Evolutionary conservation across 2,329 filamentous ascomycete species (phyloP).

Genomic region (Xylariomycetidae sp.): DNA sequence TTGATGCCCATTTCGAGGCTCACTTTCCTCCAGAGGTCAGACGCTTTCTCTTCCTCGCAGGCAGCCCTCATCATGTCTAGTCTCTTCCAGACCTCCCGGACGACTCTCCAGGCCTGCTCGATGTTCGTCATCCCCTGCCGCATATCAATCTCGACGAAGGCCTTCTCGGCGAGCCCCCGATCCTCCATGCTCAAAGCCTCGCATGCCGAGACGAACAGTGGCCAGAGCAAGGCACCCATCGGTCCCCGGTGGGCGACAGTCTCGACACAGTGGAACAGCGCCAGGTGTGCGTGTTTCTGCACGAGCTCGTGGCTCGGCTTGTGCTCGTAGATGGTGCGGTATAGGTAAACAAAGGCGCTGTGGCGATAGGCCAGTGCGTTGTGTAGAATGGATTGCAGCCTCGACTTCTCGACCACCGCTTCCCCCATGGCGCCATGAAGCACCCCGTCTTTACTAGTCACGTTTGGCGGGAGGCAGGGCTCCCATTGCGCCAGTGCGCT

Average conservation of each 20-base stretch:
- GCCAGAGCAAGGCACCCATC: constrained; percentile 61
- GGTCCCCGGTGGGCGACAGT: constrained; percentile 53
- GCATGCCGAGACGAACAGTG: constrained; percentile 58
- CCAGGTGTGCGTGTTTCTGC: constrained; percentile 47
- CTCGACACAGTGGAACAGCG: constrained; percentile 49
- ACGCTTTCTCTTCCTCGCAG: constrained; percentile 15
- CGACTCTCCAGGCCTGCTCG: constrained; percentile 54
- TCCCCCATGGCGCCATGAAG: constrained; percentile 11
- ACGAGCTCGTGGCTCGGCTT: constrained; percentile 44
- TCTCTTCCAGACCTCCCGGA: constrained; percentile 56
- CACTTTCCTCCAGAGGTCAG: constrained; percentile 52
- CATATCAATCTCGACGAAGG: constrained; percentile 49
- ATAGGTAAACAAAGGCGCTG: constrained; percentile 53
- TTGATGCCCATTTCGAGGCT: constrained; percentile 54
- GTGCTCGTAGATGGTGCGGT: constrained; percentile 48
- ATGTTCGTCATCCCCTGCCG: constrained; percentile 65
- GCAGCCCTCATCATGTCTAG: constrained; percentile 34
- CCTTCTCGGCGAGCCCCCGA: constrained; percentile 43
- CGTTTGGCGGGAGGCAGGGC: constrained; percentile 42
- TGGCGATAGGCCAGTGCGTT: constrained; percentile 59
- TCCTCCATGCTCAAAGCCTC: constrained; percentile 50
- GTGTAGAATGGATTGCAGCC: constrained; percentile 51
- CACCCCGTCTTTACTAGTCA: constrained; percentile 22
- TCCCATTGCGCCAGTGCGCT: constrained; percentile 51
- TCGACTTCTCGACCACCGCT: constrained; percentile 31